Evolutionary conservation across 331 rosid species (phyloP), one percentile per base, ranked within the genome.

Genomic region (Quercus phellos): DNA sequence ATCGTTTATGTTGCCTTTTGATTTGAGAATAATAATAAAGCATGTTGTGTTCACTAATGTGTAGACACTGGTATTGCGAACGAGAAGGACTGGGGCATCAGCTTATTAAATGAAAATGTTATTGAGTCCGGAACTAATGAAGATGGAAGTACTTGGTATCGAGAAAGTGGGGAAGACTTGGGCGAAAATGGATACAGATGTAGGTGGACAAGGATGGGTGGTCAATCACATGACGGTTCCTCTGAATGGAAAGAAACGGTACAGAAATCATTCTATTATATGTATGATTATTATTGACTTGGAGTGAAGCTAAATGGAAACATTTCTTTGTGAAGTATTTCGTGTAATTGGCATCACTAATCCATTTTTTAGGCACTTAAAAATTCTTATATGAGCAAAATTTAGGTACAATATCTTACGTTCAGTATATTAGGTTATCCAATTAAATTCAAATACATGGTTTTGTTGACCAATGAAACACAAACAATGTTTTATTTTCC

Each of bases 171-270:
- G 60, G 97, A 92, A 77, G 99, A 94, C 75, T 80, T 90, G 46
- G 97, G 91, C 60, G 87, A 87, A 73, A 94, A 91, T 86, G 99
- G 99, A 75, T 92, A 80, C 87, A 88, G 99, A 92, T 89, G 98
- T 85, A 87, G 98, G 85, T 92, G 99, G 98, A 92, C 98, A 80
- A 87, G 92, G 92, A 94, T 94, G 99, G 96, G 99, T 61, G 99
- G 98, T 75, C 88, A 76, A 72, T 94, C 92, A 30, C 69, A 78
- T 63, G 98, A 91, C 69, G 87, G 89, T 71, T 91, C 92, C 79
- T 94, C 98, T 0, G 90, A 94, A 86, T 94, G 99, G 99, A 94
- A 85, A 87, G 98, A 94, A 90, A 90, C 90, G 90, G 98, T 94
- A 93, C 68, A 61, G 77, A 18, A 32, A 69, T 81, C 55, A 34